A percentile compares a stretch with the other conserved stretches of the same genome.
These are phyloP conservation scores for Phytophthora chlamydospora DNA, from an alignment of 352 stramenopile genomes.

Conservation along the genomic window DNA sequence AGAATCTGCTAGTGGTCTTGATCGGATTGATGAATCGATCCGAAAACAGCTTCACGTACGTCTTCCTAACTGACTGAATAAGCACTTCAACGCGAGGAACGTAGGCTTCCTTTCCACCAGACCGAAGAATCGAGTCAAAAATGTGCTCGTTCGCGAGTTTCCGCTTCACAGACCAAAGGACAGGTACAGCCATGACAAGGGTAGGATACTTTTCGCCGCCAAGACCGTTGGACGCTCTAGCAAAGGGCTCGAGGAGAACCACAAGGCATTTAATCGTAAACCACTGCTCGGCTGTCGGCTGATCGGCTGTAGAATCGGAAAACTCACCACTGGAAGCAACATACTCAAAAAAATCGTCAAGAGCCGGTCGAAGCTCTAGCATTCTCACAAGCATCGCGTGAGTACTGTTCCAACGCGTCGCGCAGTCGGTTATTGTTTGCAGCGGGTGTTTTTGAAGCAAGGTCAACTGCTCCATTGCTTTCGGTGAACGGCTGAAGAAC, in stretches of 20 bases:
- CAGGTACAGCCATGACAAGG: constrained; percentile 1
- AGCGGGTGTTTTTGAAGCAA: background rate
- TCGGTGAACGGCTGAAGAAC: constrained; percentile 7
- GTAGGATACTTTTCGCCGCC: constrained; percentile 1
- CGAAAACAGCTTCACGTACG: background rate
- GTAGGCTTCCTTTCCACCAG: background rate
- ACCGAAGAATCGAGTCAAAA: background rate
- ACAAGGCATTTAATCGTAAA: constrained; percentile 1
- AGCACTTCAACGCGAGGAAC: background rate
- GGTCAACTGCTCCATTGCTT: background rate
- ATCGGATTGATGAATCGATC: constrained; percentile 1
- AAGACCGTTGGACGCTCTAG: background rate
- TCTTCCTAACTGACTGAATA: constrained; percentile 2
- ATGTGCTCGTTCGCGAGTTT: background rate
- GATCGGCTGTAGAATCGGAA: background rate
- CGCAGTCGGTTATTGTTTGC: background rate
- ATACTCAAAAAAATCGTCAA: constrained; percentile 1
- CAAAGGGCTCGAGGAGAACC: background rate
- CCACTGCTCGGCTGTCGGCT: constrained; percentile 11
- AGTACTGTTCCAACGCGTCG: constrained; percentile 1
- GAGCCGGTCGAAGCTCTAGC: constrained; percentile 2
- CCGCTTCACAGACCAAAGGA: background rate
- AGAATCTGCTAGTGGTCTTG: too few relatives aligned
- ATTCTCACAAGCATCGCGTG: constrained; percentile 2
- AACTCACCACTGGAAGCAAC: background rate